A percentile compares a stretch with the other conserved stretches of the same genome.
Conservation (phyloP, 1,284 basidiomycete genomes). For the Leucoagaricus sp. region DNA sequence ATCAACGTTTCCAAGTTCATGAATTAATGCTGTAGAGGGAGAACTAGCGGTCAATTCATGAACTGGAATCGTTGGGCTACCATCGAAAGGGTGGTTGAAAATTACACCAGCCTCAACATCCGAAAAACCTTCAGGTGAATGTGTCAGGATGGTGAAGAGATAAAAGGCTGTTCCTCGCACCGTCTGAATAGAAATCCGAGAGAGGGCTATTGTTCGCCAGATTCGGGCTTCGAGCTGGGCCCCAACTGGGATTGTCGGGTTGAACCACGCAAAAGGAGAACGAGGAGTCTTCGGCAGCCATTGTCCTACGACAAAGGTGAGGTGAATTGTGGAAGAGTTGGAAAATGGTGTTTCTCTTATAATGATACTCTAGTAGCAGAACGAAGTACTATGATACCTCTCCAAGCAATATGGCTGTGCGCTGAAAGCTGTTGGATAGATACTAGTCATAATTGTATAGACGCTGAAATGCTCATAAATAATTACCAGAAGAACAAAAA, state of each 20-base stretch:
- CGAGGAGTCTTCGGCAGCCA: background rate
- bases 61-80: background rate
- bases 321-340: background rate
- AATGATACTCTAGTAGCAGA: conserved; percentile 2
- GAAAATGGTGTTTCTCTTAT: background rate
- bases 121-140: conserved; percentile 1
- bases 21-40: conserved; percentile 4
- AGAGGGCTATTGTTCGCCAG: background rate
- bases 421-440: conserved; percentile 1
- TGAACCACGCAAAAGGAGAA: background rate
- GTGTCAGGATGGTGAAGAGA: background rate
- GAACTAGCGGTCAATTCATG: background rate
- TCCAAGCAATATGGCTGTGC: conserved; percentile 2
- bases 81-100: background rate
- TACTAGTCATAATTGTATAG: conserved; percentile 8
- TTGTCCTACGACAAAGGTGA: background rate
- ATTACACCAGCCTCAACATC: background rate
- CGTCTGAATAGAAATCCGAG: background rate
- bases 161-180: background rate
- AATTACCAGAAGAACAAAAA: background rate
- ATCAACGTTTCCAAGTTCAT: background rate
- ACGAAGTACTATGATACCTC: background rate
- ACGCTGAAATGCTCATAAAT: conserved; percentile 1
- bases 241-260: background rate
- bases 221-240: background rate